These are phyloP conservation scores for Neurospora sp. DNA, from an alignment of 2,329 filamentous ascomycete species.

Conservation along the genomic window DNA sequence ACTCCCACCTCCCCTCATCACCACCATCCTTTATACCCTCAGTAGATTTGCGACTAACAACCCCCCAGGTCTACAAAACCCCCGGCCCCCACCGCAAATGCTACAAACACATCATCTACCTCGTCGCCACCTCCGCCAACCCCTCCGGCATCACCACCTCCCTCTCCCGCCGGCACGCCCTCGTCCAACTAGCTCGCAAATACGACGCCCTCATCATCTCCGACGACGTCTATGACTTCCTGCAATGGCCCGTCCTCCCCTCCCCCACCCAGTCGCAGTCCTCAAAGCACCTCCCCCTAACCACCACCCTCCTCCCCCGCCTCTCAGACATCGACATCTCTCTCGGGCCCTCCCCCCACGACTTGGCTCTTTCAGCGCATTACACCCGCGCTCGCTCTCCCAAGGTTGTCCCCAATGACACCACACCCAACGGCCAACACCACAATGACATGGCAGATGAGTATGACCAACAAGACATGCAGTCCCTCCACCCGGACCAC, in stretches of 20 bases:
- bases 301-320: slow-evolving; percentile 51
- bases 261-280: slow-evolving; percentile 2
- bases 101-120: slow-evolving; percentile 82
- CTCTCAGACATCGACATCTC: slow-evolving; percentile 69
- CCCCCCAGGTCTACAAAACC: slow-evolving; percentile 40
- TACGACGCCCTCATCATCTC: slow-evolving; percentile 75
- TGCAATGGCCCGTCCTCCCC: slow-evolving; percentile 58
- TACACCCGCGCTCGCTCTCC: background rate
- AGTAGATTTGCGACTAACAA: background rate
- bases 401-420: no score
- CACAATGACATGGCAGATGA: background rate
- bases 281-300: slow-evolving; percentile 23
- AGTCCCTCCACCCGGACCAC: background rate
- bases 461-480: background rate
- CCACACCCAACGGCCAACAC: background rate
- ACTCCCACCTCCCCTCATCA: background rate
- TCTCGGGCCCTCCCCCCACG: slow-evolving; percentile 41
- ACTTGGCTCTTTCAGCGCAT: slow-evolving; percentile 10
- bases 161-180: slow-evolving; percentile 50
- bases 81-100: slow-evolving; percentile 57
- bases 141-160: slow-evolving; percentile 80
- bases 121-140: slow-evolving; percentile 81
- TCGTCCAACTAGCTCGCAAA: slow-evolving; percentile 68
- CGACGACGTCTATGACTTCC: slow-evolving; percentile 91
- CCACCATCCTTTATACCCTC: background rate